Conservation (phyloP, 257 asterid species). For the Plectranthus barbatus region DNA sequence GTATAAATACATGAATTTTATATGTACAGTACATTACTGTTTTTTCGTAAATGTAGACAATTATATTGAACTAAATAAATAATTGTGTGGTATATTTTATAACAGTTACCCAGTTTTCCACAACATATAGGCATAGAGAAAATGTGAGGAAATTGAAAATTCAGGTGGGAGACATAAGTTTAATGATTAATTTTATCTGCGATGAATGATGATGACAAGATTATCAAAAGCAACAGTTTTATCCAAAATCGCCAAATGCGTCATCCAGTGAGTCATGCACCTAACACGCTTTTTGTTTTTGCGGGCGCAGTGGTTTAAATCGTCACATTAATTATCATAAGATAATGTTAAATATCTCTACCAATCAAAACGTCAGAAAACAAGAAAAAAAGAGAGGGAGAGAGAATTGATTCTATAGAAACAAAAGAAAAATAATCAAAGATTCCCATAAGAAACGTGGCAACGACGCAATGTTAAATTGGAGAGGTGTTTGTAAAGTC, state of each 20-base stretch:
- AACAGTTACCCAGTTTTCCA: no score
- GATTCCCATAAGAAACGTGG: constrained; percentile 31
- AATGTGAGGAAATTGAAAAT: neutral
- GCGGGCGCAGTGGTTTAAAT: constrained; percentile 10
- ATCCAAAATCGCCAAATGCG: constrained; percentile 3
- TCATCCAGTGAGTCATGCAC: constrained; percentile 8
- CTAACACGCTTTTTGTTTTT: neutral
- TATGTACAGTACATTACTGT: no score
- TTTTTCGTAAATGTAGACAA: no score
- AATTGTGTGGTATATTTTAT: no score
- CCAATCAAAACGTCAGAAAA: constrained; percentile 2
- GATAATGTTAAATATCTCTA: neutral
- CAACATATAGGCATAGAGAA: neutral
- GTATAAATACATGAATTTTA: no score
- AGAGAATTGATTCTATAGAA: neutral
- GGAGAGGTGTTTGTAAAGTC: constrained; percentile 19
- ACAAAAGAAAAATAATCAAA: constrained; percentile 14
- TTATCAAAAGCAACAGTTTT: neutral
- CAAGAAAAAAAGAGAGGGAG: neutral
- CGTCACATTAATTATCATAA: constrained; percentile 15
- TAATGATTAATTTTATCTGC: neutral
- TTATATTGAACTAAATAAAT: no score
- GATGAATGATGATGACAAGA: neutral
- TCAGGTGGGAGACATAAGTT: neutral
- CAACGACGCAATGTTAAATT: constrained; percentile 9